phyloP scores from a whole-genome alignment of 164 flowering plant species.

The Piper longum region DNA sequence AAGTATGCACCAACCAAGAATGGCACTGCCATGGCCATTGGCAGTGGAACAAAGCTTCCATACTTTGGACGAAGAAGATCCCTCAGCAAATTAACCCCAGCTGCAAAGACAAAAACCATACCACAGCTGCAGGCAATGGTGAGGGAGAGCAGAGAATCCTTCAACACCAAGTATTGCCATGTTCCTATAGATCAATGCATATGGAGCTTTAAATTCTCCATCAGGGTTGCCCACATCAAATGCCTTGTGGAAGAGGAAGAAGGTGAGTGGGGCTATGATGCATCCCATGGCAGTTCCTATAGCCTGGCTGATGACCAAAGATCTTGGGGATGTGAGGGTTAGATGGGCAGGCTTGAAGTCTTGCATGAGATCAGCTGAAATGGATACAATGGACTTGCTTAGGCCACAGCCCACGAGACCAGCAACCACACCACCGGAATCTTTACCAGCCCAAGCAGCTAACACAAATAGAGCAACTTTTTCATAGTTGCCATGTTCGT shows the following conservation, averaged over 20 bases:
- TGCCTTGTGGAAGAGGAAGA: slow-evolving; percentile 83
- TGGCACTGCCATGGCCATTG: slow-evolving; percentile 98
- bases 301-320: slow-evolving; percentile 74
- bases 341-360: slow-evolving; percentile 86
- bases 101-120: slow-evolving; percentile 69
- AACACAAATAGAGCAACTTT: slow-evolving; percentile 78
- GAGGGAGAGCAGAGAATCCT: slow-evolving; percentile 86
- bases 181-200: slow-evolving; percentile 73
- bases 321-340: slow-evolving; percentile 74
- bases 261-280: slow-evolving; percentile 66
- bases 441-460: slow-evolving; percentile 48
- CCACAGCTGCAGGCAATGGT: slow-evolving; percentile 73
- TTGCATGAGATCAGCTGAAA: slow-evolving; percentile 80
- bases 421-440: slow-evolving; percentile 75
- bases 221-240: slow-evolving; percentile 77
- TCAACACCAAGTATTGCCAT: slow-evolving; percentile 86
- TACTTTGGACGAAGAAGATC: slow-evolving; percentile 35
- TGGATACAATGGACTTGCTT: slow-evolving; percentile 61
- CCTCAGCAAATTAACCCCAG: slow-evolving; percentile 42
- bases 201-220: slow-evolving; percentile 87
- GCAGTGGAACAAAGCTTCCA: slow-evolving; percentile 66
- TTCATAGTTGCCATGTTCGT: slow-evolving; percentile 92
- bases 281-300: slow-evolving; percentile 89
- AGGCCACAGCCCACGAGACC: slow-evolving; percentile 88
- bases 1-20: slow-evolving; percentile 74